Conservation (phyloP, 257 asterid genomes). For the Penstemon barbatus region DNA sequence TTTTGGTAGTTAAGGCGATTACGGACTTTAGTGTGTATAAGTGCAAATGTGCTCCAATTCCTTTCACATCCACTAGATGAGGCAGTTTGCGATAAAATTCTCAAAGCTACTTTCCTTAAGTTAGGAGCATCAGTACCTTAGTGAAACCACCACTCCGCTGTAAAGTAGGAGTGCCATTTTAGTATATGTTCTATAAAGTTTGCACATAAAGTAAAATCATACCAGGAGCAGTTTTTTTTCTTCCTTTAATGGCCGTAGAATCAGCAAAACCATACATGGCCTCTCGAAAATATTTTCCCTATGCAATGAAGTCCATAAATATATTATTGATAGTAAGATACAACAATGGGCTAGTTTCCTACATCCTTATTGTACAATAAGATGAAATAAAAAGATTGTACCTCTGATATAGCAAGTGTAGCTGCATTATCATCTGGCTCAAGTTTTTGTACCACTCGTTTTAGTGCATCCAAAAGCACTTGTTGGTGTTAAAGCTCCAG, state of each 20-base stretch:
- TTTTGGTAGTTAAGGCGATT: background rate
- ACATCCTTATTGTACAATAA: too few species aligned
- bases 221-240: constrained; percentile 6
- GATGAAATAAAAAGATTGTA: background rate
- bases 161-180: too few species aligned
- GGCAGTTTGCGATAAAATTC: background rate
- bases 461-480: background rate
- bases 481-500: background rate
- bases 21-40: background rate
- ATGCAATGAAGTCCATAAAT: background rate
- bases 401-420: background rate
- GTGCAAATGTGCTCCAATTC: background rate
- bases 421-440: background rate
- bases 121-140: too few species aligned
- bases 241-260: background rate
- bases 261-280: constrained; percentile 1
- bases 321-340: too few species aligned
- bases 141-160: too few species aligned
- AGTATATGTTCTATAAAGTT: too few species aligned
- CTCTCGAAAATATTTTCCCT: background rate
- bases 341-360: too few species aligned
- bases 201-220: too few species aligned
- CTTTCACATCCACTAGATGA: background rate
- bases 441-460: background rate
- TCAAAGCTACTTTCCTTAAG: too few species aligned